These are phyloP conservation scores for Rhizophora apiculata DNA, from an alignment of 345 rosid genomes.

Conservation along the genomic window DNA sequence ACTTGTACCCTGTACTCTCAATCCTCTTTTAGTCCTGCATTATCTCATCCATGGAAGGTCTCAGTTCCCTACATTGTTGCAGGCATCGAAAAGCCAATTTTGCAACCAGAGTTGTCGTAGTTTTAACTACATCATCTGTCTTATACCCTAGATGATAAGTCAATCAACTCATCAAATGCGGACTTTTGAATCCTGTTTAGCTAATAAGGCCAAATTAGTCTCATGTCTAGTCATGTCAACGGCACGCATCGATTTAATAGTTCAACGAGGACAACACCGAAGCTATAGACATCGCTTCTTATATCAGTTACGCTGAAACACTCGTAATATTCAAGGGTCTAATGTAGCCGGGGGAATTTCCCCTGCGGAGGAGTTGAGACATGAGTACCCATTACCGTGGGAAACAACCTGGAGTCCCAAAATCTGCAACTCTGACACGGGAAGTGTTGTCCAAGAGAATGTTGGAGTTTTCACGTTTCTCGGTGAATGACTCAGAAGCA, in stretches of 20 bases:
- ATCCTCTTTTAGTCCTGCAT: conserved; percentile 13
- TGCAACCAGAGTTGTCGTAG: conserved; percentile 12
- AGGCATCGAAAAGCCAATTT: conserved; percentile 19
- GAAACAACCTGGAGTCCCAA: no score
- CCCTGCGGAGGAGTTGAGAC: no score
- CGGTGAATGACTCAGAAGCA: conserved; percentile 17
- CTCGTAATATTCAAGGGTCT: conserved; percentile 21
- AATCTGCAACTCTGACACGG: no score
- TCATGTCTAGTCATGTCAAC: conserved; percentile 20
- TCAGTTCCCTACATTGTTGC: conserved; percentile 16
- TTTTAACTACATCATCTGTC: conserved; percentile 13
- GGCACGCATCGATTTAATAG: conserved; percentile 20
- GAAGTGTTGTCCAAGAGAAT: conserved; percentile 21
- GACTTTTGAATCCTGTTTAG: conserved; percentile 11
- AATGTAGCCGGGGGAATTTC: no score
- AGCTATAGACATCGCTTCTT: conserved; percentile 27
- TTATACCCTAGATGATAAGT: conserved; percentile 9
- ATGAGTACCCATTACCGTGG: no score
- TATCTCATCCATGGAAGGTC: conserved; percentile 20
- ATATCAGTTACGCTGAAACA: conserved; percentile 21
- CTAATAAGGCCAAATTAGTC: conserved; percentile 13
- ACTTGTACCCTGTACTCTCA: conserved; percentile 13
- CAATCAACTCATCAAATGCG: conserved; percentile 18
- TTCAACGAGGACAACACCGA: conserved; percentile 23
- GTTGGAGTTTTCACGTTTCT: conserved; percentile 15